A percentile compares a stretch with the other conserved stretches of the same genome.
These are phyloP conservation scores for Ilyonectria mors-panacis DNA, from an alignment of 2,329 filamentous ascomycete genomes.

Conservation along the genomic window DNA sequence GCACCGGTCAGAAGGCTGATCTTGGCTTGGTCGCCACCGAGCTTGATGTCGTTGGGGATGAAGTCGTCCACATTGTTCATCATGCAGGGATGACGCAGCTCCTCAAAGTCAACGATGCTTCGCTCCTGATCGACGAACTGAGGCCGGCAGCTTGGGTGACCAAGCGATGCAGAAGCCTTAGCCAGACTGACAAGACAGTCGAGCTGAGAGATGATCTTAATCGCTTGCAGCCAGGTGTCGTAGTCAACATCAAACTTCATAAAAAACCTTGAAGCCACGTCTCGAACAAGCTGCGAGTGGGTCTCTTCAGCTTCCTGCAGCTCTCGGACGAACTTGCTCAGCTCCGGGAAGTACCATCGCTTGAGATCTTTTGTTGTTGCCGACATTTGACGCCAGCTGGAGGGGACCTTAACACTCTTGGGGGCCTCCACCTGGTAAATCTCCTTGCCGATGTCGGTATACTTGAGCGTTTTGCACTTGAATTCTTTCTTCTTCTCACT, in stretches of 20 bases:
- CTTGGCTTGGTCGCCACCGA: slow-evolving; percentile 86
- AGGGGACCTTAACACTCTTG: slow-evolving; percentile 86
- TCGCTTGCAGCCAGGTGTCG: slow-evolving; percentile 86
- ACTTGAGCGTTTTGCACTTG: slow-evolving; percentile 80
- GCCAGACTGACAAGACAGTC: slow-evolving; percentile 96
- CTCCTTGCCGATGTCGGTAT: slow-evolving; percentile 92
- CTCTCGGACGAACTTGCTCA: slow-evolving; percentile 85
- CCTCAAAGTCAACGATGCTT: slow-evolving; percentile 90
- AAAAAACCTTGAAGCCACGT: slow-evolving; percentile 87
- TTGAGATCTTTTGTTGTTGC: slow-evolving; percentile 90
- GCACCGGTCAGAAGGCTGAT: slow-evolving; percentile 95
- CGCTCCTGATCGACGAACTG: slow-evolving; percentile 88
- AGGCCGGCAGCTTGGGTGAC: slow-evolving; percentile 90
- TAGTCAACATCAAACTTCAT: slow-evolving; percentile 91
- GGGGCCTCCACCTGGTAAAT: slow-evolving; percentile 96
- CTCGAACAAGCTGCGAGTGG: slow-evolving; percentile 90
- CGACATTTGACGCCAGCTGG: slow-evolving; percentile 96
- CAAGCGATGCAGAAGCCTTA: slow-evolving; percentile 86
- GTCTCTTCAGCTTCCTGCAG: slow-evolving; percentile 96
- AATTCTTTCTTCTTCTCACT: slow-evolving; percentile 80
- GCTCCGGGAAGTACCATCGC: slow-evolving; percentile 91
- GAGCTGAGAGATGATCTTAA: slow-evolving; percentile 90
- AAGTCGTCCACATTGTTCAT: slow-evolving; percentile 91
- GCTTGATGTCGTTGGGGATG: slow-evolving; percentile 92
- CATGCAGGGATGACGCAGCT: slow-evolving; percentile 96